These are phyloP conservation scores for Phytophthora tentaculata DNA, from an alignment of 352 stramenopile genomes.

Conservation along the genomic window DNA sequence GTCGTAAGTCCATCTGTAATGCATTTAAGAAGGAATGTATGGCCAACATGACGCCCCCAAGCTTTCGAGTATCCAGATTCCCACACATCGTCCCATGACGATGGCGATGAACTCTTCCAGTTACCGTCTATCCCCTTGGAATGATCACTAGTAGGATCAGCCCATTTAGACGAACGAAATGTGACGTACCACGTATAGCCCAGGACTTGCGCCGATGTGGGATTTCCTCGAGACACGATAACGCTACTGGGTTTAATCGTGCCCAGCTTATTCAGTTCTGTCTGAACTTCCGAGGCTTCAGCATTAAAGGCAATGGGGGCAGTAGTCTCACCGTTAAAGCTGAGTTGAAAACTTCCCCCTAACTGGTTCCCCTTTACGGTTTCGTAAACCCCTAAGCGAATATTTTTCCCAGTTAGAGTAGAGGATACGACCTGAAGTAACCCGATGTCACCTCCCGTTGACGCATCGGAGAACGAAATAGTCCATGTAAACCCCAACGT, in stretches of 20 bases:
- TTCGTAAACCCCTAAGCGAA: slow-evolving; percentile 67
- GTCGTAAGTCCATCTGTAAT: slow-evolving; percentile 72
- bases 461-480: slow-evolving; percentile 65
- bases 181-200: slow-evolving; percentile 94
- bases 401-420: slow-evolving; percentile 42
- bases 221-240: slow-evolving; percentile 73
- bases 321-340: slow-evolving; percentile 95
- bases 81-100: slow-evolving; percentile 92
- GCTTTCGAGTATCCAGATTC: slow-evolving; percentile 94
- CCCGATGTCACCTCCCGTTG: slow-evolving; percentile 87
- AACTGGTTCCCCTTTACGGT: slow-evolving; percentile 89
- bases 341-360: slow-evolving; percentile 91
- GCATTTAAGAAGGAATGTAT: slow-evolving; percentile 71
- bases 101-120: slow-evolving; percentile 83
- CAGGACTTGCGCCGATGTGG: slow-evolving; percentile 69
- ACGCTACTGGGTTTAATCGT: slow-evolving; percentile 94
- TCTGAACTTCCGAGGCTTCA: slow-evolving; percentile 81
- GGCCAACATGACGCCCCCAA: slow-evolving; percentile 96
- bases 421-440: slow-evolving; percentile 49
- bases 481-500: slow-evolving; percentile 83
- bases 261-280: slow-evolving; percentile 92
- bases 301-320: slow-evolving; percentile 90
- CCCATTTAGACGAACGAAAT: slow-evolving; percentile 94
- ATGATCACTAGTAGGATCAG: slow-evolving; percentile 91
- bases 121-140: slow-evolving; percentile 88